Base-by-base conservation (phyloP, 2,329 filamentous ascomycete genomes). In the Monilinia laxa region DNA sequence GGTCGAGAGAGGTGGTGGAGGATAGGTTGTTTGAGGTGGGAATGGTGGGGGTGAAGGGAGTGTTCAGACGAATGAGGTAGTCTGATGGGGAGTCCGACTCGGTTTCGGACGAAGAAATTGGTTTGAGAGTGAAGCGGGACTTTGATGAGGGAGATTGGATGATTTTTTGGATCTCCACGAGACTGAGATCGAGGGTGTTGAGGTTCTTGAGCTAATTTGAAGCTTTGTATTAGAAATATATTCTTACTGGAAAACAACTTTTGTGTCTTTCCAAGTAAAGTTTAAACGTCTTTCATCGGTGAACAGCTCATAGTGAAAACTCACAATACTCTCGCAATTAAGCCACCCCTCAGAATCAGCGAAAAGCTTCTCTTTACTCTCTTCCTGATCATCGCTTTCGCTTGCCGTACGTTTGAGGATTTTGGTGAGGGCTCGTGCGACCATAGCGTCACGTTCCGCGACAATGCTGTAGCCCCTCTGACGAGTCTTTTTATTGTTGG, bases 331-430 rank as follows among this genome's bases (percentile, higher is more conserved):
- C 52, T 76, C 75, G 47, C 79, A 76, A 54, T 74, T 72, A 38
- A 80, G 77, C 79, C 79, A 81, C 53, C 79, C 79, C 47, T 81
- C 78, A 25, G 75, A 70, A 63, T 79, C 75, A 28, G 76, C 76
- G 42, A 79, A 73, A 28, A 80, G 69, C 56, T 75, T 73, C 62
- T 77, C 74, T n/a, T 78, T 73, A 14, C 78, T 77, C 20, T 75
- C 72, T 38, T 78, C 78, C 58, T 77, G 74, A 60, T 80, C 77
- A 28, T 76, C 74, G 58, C 74, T 75, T 68, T 75, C 71, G 40
- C 78, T 74, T 23, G 73, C 64, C 23, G 77, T 78, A 49, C 79
- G 76, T 74, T 80, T 81, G 62, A 81, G 70, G 38, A 80, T 76
- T 68, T 79, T 80, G 62, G 74, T 74, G 38, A 81, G 70, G 28